Conservation (phyloP, 257 asterid species). For the Solanum arcanum region DNA sequence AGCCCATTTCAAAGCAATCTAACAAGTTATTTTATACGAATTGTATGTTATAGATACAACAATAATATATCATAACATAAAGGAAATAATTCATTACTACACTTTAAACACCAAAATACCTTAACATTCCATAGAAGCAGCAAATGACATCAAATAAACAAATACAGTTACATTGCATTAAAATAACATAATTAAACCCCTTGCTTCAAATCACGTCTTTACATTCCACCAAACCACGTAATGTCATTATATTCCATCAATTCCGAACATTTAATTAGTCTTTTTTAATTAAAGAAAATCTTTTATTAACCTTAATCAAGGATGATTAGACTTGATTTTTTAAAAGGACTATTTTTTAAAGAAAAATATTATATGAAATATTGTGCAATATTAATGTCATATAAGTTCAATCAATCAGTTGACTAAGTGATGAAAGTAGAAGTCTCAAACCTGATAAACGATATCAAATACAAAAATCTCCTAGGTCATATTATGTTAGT, state of each 20-base stretch:
- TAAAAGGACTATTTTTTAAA: no score
- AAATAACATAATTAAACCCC: neutral
- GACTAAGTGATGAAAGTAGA: no score
- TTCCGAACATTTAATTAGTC: neutral
- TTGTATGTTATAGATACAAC: neutral
- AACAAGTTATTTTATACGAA: neutral
- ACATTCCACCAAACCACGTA: neutral
- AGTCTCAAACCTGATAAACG: no score
- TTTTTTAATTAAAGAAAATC: neutral
- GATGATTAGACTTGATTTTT: neutral
- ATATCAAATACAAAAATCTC: no score
- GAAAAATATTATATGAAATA: no score
- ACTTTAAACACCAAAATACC: neutral
- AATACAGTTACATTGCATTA: neutral
- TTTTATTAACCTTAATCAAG: neutral
- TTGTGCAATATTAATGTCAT: no score
- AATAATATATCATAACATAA: neutral
- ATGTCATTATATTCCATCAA: neutral
- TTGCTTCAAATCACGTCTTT: neutral
- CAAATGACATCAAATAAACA: no score
- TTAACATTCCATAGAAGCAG: neutral
- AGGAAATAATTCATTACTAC: neutral
- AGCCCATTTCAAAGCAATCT: neutral
- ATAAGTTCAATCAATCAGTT: no score
- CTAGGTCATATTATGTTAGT: no score